These are phyloP conservation scores for Podila epicladia DNA, from an alignment of 192 early-diverging fungal genomes.

Conservation along the genomic window DNA sequence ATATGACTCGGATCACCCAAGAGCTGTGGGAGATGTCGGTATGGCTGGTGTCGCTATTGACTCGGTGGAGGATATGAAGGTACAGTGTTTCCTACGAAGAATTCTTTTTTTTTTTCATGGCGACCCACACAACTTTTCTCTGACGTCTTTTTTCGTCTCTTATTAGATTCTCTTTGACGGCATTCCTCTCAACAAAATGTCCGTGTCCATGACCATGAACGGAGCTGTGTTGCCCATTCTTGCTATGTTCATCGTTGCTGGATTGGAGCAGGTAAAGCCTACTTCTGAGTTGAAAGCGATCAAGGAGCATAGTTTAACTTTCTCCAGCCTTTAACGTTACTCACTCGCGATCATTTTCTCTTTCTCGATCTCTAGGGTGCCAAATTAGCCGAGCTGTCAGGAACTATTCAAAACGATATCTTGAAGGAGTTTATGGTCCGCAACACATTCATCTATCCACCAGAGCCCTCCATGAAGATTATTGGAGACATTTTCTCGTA, in stretches of 20 bases:
- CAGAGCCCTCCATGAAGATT: constrained; percentile 87
- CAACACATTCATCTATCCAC: constrained; percentile 96
- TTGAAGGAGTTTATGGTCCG: constrained; percentile 96
- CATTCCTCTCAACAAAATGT: constrained; percentile 90
- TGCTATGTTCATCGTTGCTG: constrained; percentile 92
- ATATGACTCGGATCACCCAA: constrained; percentile 91
- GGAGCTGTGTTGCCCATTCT: constrained; percentile 92
- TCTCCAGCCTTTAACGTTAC: background rate
- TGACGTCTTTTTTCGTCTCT: background rate
- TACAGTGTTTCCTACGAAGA: background rate
- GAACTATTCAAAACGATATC: constrained; percentile 94
- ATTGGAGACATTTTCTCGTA: constrained; percentile 93
- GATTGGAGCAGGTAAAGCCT: constrained; percentile 73
- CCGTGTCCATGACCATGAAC: constrained; percentile 96
- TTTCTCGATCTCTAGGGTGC: constrained; percentile 60
- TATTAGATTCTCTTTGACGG: constrained; percentile 81
- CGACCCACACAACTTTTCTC: background rate
- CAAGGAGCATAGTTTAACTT: background rate
- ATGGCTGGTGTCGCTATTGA: constrained; percentile 96
- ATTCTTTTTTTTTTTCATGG: background rate
- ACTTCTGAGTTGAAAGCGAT: background rate
- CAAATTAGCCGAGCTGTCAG: constrained; percentile 79
- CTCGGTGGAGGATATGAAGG: constrained; percentile 92
- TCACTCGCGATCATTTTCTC: background rate
- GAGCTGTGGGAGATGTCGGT: constrained; percentile 89